These are phyloP conservation scores for Xylariaceae sp. DNA, from an alignment of 2,329 filamentous ascomycete genomes.

Conservation along the genomic window DNA sequence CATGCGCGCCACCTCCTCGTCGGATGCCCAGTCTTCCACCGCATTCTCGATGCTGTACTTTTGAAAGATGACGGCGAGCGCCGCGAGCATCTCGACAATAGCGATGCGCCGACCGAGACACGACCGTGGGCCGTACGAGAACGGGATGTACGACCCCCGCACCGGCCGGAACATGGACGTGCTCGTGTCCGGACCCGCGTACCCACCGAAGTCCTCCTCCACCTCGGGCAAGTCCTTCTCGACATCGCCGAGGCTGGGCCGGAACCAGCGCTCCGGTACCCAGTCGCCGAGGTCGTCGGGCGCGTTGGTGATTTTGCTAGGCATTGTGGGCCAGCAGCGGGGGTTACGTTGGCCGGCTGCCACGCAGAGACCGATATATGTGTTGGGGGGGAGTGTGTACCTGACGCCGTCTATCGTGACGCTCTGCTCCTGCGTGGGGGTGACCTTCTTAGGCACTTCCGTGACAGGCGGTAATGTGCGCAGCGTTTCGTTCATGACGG, in stretches of 20 bases:
- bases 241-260: slow-evolving; percentile 31
- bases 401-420: slow-evolving; percentile 62
- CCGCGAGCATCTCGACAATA: slow-evolving; percentile 63
- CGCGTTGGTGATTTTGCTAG: slow-evolving; percentile 42
- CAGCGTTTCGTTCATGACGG: slow-evolving; percentile 79
- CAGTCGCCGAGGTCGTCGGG: slow-evolving; percentile 59
- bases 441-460: slow-evolving; percentile 73
- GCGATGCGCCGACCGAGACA: slow-evolving; percentile 65
- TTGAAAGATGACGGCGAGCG: slow-evolving; percentile 62
- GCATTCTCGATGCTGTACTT: slow-evolving; percentile 73
- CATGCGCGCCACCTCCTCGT: slow-evolving; percentile 61
- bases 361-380: slow-evolving; percentile 62
- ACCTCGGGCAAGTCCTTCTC: slow-evolving; percentile 35
- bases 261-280: slow-evolving; percentile 66
- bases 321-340: slow-evolving; percentile 70
- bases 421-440: slow-evolving; percentile 57
- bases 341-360: slow-evolving; percentile 71
- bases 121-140: slow-evolving; percentile 62
- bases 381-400: slow-evolving; percentile 54
- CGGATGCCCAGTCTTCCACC: slow-evolving; percentile 63
- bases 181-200: slow-evolving; percentile 64
- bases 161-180: slow-evolving; percentile 65
- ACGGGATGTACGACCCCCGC: slow-evolving; percentile 63
- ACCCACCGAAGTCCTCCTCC: slow-evolving; percentile 64
- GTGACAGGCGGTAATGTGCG: slow-evolving; percentile 75